Conservation (phyloP, 805 yeast genomes). For the Candida coquimbonensis region DNA sequence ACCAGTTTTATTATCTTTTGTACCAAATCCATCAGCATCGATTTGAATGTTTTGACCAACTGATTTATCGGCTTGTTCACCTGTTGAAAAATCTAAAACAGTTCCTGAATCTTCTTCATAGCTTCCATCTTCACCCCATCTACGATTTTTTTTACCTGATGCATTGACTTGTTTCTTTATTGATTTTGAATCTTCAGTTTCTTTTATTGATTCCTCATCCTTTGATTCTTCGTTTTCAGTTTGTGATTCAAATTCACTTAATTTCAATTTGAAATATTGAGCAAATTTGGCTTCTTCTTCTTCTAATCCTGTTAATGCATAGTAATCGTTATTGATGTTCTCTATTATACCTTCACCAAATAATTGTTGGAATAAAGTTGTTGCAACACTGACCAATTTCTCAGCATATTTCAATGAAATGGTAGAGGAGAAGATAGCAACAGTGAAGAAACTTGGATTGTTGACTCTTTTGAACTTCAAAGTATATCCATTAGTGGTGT, state of each 20-base stretch:
- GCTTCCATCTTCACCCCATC: constrained; percentile 62
- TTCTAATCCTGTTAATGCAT: constrained; percentile 23
- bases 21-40: constrained; percentile 32
- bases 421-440: constrained; percentile 34
- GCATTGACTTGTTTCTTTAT: constrained; percentile 11
- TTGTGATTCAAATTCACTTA: constrained; percentile 20
- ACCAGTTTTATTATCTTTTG: constrained; percentile 38
- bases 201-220: constrained; percentile 8
- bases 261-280: constrained; percentile 30
- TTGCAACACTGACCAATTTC: constrained; percentile 25
- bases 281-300: constrained; percentile 33
- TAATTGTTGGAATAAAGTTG: constrained; percentile 26
- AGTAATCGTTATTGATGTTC: constrained; percentile 24
- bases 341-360: constrained; percentile 22
- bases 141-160: constrained; percentile 41
- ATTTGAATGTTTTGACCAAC: constrained; percentile 15
- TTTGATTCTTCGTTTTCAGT: constrained; percentile 6
- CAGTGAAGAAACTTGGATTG: constrained; percentile 37
- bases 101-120: constrained; percentile 38
- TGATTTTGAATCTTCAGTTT: constrained; percentile 4
- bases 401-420: constrained; percentile 30
- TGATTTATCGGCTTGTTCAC: constrained; percentile 15
- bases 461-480: constrained; percentile 37
- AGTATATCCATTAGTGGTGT: constrained; percentile 34
- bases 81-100: constrained; percentile 49